Percentiles rank a stretch among this genome's conserved stretches.
Evolutionary conservation across 1,139 yeast species (phyloP).

Genomic region (Yamadazyma conglobata): DNA sequence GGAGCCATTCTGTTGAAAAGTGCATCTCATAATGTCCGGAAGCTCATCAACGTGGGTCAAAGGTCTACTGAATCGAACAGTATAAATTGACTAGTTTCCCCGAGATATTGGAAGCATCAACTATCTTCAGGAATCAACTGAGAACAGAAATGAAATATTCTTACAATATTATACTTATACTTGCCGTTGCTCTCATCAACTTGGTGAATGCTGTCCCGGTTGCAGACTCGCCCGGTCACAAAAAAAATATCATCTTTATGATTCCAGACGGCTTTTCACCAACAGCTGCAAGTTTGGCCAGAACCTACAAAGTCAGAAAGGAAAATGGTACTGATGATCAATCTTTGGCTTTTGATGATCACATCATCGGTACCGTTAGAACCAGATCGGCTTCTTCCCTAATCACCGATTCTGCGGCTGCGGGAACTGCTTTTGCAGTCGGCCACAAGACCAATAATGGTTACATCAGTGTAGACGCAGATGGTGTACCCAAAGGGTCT

Average conservation of each 20-base stretch:
- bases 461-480: conserved; percentile 72
- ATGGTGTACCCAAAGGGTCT: conserved; percentile 69
- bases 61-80: no score
- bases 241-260: conserved; percentile 67
- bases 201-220: conserved; percentile 8
- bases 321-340: conserved; percentile 51
- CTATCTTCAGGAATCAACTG: no score
- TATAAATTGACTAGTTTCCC: no score
- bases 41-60: no score
- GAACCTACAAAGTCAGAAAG: conserved; percentile 61
- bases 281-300: conserved; percentile 68
- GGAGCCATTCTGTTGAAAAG: no score
- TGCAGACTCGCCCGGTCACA: conserved; percentile 1
- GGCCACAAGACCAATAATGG: conserved; percentile 77
- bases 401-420: conserved; percentile 90
- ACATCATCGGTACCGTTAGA: conserved; percentile 71
- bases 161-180: conserved; percentile 7
- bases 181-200: conserved; percentile 12
- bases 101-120: no score
- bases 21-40: no score
- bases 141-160: conserved; percentile 8
- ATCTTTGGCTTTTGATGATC: conserved; percentile 53
- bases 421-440: conserved; percentile 87
- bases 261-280: conserved; percentile 94
- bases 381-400: conserved; percentile 69